Conservation (phyloP, 441 rosid species). For the Sinapis alba region DNA sequence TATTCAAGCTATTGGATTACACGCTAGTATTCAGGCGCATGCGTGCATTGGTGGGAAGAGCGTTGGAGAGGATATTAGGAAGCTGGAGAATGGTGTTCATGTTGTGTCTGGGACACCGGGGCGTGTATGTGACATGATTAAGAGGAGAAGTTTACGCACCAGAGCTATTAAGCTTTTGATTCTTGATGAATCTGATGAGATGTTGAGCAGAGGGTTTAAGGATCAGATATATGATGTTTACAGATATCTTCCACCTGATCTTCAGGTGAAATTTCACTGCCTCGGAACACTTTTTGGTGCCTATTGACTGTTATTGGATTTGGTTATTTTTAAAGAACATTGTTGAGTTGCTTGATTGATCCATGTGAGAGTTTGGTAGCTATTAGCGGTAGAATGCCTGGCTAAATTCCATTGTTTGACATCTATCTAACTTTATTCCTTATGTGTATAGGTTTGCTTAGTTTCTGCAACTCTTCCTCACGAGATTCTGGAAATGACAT, state of each 20-base stretch:
- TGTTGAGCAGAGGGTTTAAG: constrained; percentile 98
- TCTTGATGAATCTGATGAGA: constrained; percentile 98
- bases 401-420: neutral
- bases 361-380: neutral
- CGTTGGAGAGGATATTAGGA: constrained; percentile 93
- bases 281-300: neutral
- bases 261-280: constrained; percentile 61
- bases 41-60: constrained; percentile 94
- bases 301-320: constrained; percentile 7
- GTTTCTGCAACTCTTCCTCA: constrained; percentile 97
- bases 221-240: constrained; percentile 97
- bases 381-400: neutral
- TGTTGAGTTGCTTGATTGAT: constrained; percentile 6
- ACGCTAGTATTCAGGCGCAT: constrained; percentile 81
- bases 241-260: constrained; percentile 96
- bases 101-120: constrained; percentile 99
- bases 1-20: constrained; percentile 73
- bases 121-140: constrained; percentile 98
- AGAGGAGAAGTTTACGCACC: constrained; percentile 91
- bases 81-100: constrained; percentile 89
- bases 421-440: neutral
- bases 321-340: neutral
- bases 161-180: constrained; percentile 76
- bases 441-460: constrained; percentile 76
- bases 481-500: constrained; percentile 92